Conservation (phyloP, 2,329 filamentous ascomycete species). For the Nannizzia gypsea region DNA sequence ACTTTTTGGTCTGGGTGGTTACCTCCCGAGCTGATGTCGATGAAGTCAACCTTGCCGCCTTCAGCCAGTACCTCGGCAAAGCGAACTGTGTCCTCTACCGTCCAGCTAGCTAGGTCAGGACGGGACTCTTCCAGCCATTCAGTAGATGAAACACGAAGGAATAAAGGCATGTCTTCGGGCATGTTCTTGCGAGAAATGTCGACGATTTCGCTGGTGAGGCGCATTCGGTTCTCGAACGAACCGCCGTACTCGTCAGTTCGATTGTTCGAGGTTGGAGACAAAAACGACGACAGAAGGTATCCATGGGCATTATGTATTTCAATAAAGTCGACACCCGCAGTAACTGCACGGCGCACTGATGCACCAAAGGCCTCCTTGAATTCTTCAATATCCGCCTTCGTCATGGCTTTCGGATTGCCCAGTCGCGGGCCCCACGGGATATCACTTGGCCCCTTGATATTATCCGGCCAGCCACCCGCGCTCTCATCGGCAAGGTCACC, state of each 20-base stretch:
- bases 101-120: constrained; percentile 53
- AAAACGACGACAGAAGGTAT: constrained; percentile 60
- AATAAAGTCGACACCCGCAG: constrained; percentile 63
- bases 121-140: constrained; percentile 59
- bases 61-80: constrained; percentile 57
- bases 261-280: constrained; percentile 58
- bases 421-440: constrained; percentile 43
- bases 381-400: constrained; percentile 52
- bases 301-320: constrained; percentile 74
- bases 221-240: constrained; percentile 50
- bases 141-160: constrained; percentile 60
- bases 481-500: constrained; percentile 45
- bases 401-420: constrained; percentile 54
- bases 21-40: constrained; percentile 71
- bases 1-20: constrained; percentile 44
- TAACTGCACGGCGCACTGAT: constrained; percentile 48
- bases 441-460: constrained; percentile 46
- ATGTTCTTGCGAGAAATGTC: constrained; percentile 51
- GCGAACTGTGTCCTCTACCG: constrained; percentile 48
- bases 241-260: constrained; percentile 48
- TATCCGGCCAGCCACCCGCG: constrained; percentile 43
- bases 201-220: constrained; percentile 56
- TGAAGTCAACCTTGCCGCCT: constrained; percentile 59
- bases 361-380: constrained; percentile 53
- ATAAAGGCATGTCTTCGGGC: constrained; percentile 56